These are phyloP conservation scores for Casuarina glauca DNA, from an alignment of 306 rosid genomes.

Conservation along the genomic window DNA sequence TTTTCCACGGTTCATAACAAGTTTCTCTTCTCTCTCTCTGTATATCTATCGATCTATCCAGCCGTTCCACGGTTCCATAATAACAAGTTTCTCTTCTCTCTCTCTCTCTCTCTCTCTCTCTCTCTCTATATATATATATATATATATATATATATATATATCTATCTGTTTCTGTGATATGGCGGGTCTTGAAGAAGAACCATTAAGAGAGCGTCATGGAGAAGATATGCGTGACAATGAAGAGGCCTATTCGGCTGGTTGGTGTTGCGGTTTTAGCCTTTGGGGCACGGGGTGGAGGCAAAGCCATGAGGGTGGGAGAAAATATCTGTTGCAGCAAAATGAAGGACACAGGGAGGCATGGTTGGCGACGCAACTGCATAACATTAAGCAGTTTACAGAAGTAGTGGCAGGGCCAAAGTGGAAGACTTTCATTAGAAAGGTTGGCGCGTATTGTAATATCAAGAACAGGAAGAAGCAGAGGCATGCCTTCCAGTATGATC, in stretches of 20 bases:
- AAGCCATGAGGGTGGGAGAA: conserved; percentile 17
- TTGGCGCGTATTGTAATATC: conserved; percentile 39
- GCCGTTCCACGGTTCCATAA: background rate
- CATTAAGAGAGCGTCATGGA: conserved; percentile 29
- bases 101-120: background rate
- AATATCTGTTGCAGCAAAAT: conserved; percentile 23
- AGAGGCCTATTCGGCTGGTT: conserved; percentile 20
- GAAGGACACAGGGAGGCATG: conserved; percentile 36
- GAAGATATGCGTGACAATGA: conserved; percentile 30
- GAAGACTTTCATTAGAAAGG: conserved; percentile 71
- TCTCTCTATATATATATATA: too few relatives aligned
- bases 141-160: too few relatives aligned
- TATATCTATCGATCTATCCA: too few relatives aligned
- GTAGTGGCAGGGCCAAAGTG: conserved; percentile 72
- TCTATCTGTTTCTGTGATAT: conserved; percentile 4
- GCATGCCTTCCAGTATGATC: conserved; percentile 58
- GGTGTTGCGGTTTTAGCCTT: conserved; percentile 52
- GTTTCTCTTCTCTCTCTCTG: conserved; percentile 7
- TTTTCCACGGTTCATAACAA: background rate
- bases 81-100: background rate
- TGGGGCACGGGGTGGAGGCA: conserved; percentile 33
- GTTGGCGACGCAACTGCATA: conserved; percentile 44
- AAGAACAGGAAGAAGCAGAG: conserved; percentile 26
- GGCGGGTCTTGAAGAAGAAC: conserved; percentile 39
- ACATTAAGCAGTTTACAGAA: conserved; percentile 54